Percentiles rank a stretch among this genome's conserved stretches.
Evolutionary conservation across 441 rosid species (phyloP).

Genomic region (Euphorbia schlechtendalii): DNA sequence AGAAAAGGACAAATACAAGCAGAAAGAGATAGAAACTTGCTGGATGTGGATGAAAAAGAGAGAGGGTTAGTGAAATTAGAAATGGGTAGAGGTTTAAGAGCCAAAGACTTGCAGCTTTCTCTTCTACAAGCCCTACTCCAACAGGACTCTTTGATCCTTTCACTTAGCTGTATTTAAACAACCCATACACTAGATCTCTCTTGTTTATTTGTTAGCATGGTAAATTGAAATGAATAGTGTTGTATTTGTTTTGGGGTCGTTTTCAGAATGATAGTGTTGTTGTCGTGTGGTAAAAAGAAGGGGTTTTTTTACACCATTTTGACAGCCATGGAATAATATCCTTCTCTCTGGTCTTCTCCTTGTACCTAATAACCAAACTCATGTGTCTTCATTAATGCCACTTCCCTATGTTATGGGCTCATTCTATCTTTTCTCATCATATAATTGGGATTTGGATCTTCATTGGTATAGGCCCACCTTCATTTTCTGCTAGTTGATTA

Average conservation of each 20-base stretch:
- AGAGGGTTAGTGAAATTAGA: conserved; percentile 15
- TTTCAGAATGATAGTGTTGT: too few relatives aligned
- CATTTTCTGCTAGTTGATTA: not conserved
- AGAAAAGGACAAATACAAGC: not conserved
- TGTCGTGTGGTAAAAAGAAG: conserved; percentile 10
- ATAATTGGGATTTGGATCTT: not conserved
- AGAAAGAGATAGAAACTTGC: conserved; percentile 16
- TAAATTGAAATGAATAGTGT: conserved; percentile 1
- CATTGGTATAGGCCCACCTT: not conserved
- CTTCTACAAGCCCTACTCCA: conserved; percentile 49
- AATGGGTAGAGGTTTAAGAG: conserved; percentile 21
- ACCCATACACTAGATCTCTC: conserved; percentile 19
- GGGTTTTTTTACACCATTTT: conserved; percentile 3
- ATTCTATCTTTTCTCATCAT: not conserved
- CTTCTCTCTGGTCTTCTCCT: too few relatives aligned
- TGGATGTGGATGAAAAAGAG: conserved; percentile 16
- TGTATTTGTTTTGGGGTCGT: not conserved
- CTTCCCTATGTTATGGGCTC: not conserved
- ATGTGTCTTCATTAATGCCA: too few relatives aligned
- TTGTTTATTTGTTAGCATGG: conserved; percentile 8
- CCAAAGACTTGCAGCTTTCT: conserved; percentile 20
- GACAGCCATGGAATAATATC: too few relatives aligned
- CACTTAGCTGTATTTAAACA: conserved; percentile 27
- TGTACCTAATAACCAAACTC: too few relatives aligned
- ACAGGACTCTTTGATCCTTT: conserved; percentile 30